phyloP scores from a whole-genome alignment of 306 rosid species.

The Pachyrhizus erosus region DNA sequence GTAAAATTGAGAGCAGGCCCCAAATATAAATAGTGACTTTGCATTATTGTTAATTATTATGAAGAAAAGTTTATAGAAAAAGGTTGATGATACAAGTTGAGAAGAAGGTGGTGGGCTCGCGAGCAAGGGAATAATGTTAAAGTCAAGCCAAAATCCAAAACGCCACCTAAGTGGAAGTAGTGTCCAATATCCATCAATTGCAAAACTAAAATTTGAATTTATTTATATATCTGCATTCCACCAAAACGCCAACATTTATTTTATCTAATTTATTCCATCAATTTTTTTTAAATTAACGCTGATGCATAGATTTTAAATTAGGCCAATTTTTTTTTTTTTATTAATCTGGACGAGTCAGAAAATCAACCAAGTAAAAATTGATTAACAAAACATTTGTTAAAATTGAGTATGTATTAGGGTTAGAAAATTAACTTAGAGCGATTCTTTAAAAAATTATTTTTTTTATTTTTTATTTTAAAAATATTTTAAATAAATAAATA shows the following conservation, averaged over 20 bases:
- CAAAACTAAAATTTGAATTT: neutral
- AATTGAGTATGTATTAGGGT: neutral
- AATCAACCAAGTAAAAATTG: neutral
- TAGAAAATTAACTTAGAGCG: neutral
- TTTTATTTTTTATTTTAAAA: no score
- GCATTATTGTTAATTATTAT: neutral
- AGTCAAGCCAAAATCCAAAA: conserved; percentile 8
- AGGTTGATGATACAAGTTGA: neutral
- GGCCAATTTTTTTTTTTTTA: neutral
- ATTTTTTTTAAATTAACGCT: neutral
- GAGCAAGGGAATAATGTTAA: neutral
- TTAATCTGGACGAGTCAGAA: neutral
- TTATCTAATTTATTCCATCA: neutral
- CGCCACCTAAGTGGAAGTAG: neutral
- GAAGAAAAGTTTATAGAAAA: neutral
- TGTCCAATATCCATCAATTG: neutral
- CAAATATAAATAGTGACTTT: neutral
- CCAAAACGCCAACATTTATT: neutral
- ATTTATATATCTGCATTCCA: neutral
- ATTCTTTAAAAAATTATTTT: neutral
- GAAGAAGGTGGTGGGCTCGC: neutral
- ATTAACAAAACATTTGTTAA: neutral
- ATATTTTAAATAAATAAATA: no score
- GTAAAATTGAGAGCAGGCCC: neutral
- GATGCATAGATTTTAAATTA: neutral